A percentile compares a stretch with the other conserved stretches of the same genome.
Conservation (phyloP, 2,329 filamentous ascomycete genomes). For the Sclerotinia glacialis region DNA sequence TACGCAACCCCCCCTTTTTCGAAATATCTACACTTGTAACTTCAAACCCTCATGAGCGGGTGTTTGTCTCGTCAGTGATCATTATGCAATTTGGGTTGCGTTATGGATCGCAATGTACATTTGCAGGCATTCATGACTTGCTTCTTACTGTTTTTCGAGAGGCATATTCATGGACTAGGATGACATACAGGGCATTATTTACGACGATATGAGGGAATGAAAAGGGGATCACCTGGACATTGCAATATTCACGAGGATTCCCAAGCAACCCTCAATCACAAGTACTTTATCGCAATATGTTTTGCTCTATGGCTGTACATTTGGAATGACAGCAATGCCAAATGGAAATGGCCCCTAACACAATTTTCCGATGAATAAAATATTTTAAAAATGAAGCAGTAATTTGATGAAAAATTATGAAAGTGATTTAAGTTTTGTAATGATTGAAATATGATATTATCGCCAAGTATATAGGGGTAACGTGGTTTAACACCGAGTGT, state of each 20-base stretch:
- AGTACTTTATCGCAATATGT: constrained; percentile 16
- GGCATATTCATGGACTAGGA: constrained; percentile 16
- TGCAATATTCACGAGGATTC: constrained; percentile 9
- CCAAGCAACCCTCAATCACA: constrained; percentile 1
- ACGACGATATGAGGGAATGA: constrained; percentile 2
- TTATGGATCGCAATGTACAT: constrained; percentile 34
- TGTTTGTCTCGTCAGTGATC: constrained; percentile 36
- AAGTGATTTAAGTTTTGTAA: neutral
- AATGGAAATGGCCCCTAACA: constrained; percentile 4
- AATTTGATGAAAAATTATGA: neutral
- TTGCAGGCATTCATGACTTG: constrained; percentile 30
- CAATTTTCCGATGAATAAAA: constrained; percentile 15
- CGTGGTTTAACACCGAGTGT: too few species aligned
- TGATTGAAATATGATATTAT: neutral
- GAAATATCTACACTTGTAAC: constrained; percentile 38
- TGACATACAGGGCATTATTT: constrained; percentile 7
- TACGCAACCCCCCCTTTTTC: constrained; percentile 32
- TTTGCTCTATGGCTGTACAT: constrained; percentile 20
- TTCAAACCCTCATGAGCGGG: constrained; percentile 34
- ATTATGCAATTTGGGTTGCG: constrained; percentile 33
- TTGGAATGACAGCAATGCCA: constrained; percentile 17
- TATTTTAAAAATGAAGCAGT: constrained; percentile 1
- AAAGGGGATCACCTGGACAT: constrained; percentile 13
- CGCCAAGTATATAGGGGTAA: neutral
- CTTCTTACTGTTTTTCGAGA: constrained; percentile 23